These are phyloP conservation scores for Fragaria iinumae DNA, from an alignment of 306 rosid genomes.

Conservation along the genomic window DNA sequence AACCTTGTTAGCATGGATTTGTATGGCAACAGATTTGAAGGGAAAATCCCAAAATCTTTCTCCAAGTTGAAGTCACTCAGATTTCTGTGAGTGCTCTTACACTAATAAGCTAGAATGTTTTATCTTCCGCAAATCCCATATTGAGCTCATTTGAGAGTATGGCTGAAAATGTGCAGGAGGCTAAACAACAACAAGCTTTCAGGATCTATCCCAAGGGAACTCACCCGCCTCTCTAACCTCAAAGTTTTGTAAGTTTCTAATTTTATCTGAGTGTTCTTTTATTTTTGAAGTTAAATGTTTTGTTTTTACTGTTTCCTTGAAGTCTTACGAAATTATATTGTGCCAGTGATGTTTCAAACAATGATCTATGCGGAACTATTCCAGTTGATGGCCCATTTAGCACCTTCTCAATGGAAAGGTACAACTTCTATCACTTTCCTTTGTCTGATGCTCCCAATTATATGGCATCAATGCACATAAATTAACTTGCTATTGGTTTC, in stretches of 20 bases:
- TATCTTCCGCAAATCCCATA: neutral
- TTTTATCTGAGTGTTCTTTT: neutral
- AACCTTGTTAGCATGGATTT: slow-evolving; percentile 83
- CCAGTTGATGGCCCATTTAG: slow-evolving; percentile 90
- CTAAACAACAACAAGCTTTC: slow-evolving; percentile 73
- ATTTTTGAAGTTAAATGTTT: slow-evolving; percentile 3
- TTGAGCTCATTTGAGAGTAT: slow-evolving; percentile 18
- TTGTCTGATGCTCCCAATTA: neutral
- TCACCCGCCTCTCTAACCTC: slow-evolving; percentile 64
- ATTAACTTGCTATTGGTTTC: neutral
- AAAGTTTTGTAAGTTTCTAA: slow-evolving; percentile 66
- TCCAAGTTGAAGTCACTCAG: slow-evolving; percentile 77
- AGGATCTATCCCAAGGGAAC: slow-evolving; percentile 86
- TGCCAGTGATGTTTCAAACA: slow-evolving; percentile 89
- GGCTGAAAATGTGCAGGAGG: slow-evolving; percentile 44
- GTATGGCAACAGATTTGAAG: slow-evolving; percentile 75
- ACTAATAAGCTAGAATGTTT: slow-evolving; percentile 18
- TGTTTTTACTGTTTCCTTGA: slow-evolving; percentile 7
- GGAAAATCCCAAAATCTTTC: slow-evolving; percentile 75
- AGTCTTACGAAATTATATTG: slow-evolving; percentile 7
- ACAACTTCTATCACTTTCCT: slow-evolving; percentile 7
- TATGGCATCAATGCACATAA: neutral
- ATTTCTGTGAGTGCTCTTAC: slow-evolving; percentile 62
- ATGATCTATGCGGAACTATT: slow-evolving; percentile 87
- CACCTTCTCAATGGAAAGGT: slow-evolving; percentile 83